Evolutionary conservation across 768 basidiomycete species (phyloP).

Genomic region (Lentinus tigrinus): DNA sequence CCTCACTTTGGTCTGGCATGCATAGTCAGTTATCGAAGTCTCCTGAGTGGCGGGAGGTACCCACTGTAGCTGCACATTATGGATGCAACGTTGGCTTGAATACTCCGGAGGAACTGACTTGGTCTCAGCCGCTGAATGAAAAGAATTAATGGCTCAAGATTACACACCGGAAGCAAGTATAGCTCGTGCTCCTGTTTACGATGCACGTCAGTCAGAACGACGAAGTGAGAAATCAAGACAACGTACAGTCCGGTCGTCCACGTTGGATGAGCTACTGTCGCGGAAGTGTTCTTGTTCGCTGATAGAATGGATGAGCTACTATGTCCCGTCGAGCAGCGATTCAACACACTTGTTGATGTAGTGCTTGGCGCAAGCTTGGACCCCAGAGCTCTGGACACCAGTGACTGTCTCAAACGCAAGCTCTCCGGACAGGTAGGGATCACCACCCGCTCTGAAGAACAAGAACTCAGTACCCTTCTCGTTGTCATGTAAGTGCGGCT

Average conservation of each 20-base stretch:
- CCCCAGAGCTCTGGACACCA: slow-evolving; percentile 76
- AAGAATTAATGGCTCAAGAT: neutral
- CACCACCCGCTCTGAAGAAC: slow-evolving; percentile 59
- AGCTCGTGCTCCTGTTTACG: slow-evolving; percentile 57
- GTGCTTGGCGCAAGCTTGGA: slow-evolving; percentile 86
- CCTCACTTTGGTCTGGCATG: slow-evolving; percentile 12
- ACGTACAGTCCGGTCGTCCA: slow-evolving; percentile 54
- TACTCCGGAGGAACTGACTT: slow-evolving; percentile 52
- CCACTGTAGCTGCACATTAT: slow-evolving; percentile 75
- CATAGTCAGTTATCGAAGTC: neutral
- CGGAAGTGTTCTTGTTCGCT: slow-evolving; percentile 64
- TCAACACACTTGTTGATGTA: slow-evolving; percentile 40
- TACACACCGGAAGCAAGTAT: slow-evolving; percentile 51
- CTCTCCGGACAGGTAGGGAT: slow-evolving; percentile 83
- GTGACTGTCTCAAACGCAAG: slow-evolving; percentile 74
- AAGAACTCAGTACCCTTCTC: slow-evolving; percentile 68
- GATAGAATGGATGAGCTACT: neutral
- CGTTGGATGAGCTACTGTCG: slow-evolving; percentile 53
- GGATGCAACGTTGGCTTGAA: slow-evolving; percentile 71
- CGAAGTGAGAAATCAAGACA: neutral
- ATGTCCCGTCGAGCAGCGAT: neutral
- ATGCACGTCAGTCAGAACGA: neutral
- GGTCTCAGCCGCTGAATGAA: neutral
- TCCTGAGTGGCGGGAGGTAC: slow-evolving; percentile 19
- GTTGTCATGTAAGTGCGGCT: no score